A percentile compares a stretch with the other conserved stretches of the same genome.
These are phyloP conservation scores for Euphorbia celastroides DNA, from an alignment of 441 rosid species.

Conservation along the genomic window DNA sequence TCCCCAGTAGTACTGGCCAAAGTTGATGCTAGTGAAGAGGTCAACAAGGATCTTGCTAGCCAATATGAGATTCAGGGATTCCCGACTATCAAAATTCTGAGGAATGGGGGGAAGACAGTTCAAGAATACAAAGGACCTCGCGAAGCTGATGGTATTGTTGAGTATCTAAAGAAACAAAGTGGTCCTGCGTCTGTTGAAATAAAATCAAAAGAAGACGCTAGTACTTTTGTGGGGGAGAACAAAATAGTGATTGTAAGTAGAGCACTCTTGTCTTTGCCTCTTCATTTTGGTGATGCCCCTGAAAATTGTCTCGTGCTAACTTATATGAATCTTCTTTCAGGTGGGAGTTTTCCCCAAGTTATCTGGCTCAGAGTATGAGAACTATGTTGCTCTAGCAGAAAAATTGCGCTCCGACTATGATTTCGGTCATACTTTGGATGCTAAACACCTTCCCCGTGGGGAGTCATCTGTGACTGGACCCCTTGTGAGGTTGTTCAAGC, in stretches of 20 bases:
- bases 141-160: slow-evolving; percentile 86
- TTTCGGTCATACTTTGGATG: slow-evolving; percentile 80
- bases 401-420: slow-evolving; percentile 83
- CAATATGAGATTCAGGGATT: slow-evolving; percentile 63
- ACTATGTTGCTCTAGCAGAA: slow-evolving; percentile 60
- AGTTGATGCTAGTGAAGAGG: slow-evolving; percentile 81
- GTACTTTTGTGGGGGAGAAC: slow-evolving; percentile 49
- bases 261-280: neutral
- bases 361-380: slow-evolving; percentile 81
- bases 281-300: neutral
- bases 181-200: slow-evolving; percentile 92
- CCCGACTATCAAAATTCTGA: slow-evolving; percentile 81
- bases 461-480: slow-evolving; percentile 81
- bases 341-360: slow-evolving; percentile 88
- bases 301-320: neutral
- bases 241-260: slow-evolving; percentile 65
- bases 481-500: slow-evolving; percentile 85
- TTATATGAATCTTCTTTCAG: slow-evolving; percentile 30
- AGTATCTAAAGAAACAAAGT: slow-evolving; percentile 72
- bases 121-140: slow-evolving; percentile 94
- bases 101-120: slow-evolving; percentile 70
- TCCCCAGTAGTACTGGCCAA: slow-evolving; percentile 75
- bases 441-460: slow-evolving; percentile 86
- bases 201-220: slow-evolving; percentile 62
- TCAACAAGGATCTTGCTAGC: slow-evolving; percentile 59